Base-by-base conservation (phyloP, 306 rosid species). In the Hylodesmum podocarpum region DNA sequence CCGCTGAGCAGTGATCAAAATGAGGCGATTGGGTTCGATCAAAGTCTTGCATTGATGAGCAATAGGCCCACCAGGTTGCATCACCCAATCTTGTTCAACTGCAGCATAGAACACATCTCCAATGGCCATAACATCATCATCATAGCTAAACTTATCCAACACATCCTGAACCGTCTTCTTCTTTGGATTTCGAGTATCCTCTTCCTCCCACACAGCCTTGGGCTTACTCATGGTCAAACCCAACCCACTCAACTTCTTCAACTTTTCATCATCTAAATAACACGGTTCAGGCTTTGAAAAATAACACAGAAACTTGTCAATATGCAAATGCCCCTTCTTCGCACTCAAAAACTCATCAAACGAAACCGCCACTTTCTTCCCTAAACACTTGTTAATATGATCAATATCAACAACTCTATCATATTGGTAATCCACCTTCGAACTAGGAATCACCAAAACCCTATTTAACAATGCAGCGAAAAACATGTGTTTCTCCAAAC, bases 401-500 rank as follows among this genome's bases (percentile, higher is more conserved):
- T 88, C 96, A 41, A 90, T 87, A 70, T 95, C 97, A 76, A 95
- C 54, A 76, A 95, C 98, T 44, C 88, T 92, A 16, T 78, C 89
- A 78, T 72, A 95, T 65, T 74, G 87, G 78, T 47, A 90, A 80
- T 95, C 98, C 61, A 89, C 80, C 77, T 88, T 92, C 59, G 93
- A 61, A 73, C 98, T 90, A 4, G 98, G 98, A 89, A 92, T 85
- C 40, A 95, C 96, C 84, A 95, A 68, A 65, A 89, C 82, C 68
- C 97, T 86, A 40, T 85, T 83, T 5, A 95, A 91, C 77, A 95
- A 67, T 21, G 98, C 96, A 2, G 97, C 98, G 31, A 95, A 90
- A 83, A 95, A 89, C 93, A 95, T 95, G 65, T 92, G 98, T 80
- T 95, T 95, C 83, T 95, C 97, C 70, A 95, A 82, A 79, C 98